A percentile compares a stretch with the other conserved stretches of the same genome.
These are phyloP conservation scores for Zychaea mexicana DNA, from an alignment of 371 early-diverging fungal species.

Conservation along the genomic window DNA sequence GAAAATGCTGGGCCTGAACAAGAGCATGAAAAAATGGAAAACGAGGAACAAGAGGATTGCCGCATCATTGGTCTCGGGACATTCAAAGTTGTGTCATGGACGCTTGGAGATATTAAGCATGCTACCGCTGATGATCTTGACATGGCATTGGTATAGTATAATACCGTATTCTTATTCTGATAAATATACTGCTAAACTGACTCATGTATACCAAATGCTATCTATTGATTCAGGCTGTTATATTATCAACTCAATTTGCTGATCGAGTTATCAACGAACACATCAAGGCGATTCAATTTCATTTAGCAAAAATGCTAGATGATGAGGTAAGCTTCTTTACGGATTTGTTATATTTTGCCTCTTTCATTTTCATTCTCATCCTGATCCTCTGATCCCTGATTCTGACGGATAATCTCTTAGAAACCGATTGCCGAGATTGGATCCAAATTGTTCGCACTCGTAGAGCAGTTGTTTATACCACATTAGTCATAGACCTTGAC, in stretches of 20 bases:
- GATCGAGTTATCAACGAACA: conserved; percentile 37
- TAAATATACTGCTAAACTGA: no score
- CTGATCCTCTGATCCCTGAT: no score
- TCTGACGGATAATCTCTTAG: background rate
- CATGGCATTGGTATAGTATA: background rate
- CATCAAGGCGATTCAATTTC: background rate
- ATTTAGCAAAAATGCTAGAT: background rate
- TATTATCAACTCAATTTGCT: conserved; percentile 62
- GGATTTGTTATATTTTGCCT: background rate
- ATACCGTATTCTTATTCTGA: no score
- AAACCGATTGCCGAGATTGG: background rate
- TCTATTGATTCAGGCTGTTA: background rate
- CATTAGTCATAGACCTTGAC: background rate
- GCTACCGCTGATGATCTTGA: background rate
- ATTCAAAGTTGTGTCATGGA: conserved; percentile 7
- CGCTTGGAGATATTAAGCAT: no score
- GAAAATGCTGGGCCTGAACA: background rate
- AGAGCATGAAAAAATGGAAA: background rate
- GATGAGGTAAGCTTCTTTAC: no score
- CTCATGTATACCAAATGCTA: no score
- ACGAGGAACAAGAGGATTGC: background rate
- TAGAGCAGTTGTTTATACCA: background rate
- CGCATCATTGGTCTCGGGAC: conserved; percentile 7
- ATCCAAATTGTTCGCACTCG: background rate
- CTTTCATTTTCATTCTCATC: no score